Evolutionary conservation across 768 basidiomycete species (phyloP), one percentile per base, ranked within the genome.

Genomic region (Boletales sp.): DNA sequence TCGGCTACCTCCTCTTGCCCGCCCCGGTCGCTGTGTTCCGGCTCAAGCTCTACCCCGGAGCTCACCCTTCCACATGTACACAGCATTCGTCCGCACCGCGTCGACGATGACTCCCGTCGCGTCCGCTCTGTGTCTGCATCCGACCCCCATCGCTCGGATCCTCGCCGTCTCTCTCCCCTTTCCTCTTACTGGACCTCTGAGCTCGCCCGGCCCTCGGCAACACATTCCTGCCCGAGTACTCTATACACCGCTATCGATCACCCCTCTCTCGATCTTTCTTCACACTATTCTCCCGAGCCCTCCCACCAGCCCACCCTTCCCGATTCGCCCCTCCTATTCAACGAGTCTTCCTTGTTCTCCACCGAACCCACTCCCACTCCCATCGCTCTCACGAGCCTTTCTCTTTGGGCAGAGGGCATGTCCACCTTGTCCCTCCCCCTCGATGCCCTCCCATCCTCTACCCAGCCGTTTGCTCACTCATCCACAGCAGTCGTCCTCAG

Each of bases 321-420:
- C 51, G 61, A 69, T 55, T 65, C 68, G 15, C 65, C 67, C 0
- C 66, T 68, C 45, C 15, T 56, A 32, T 61, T 60, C 48, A 53
- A 58, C 30, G 51, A 62, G 1, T 67, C 67, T 39, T 57, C 64
- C 28, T 38, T 67, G 12, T 62, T 66, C 53, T 44, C 66, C 50
- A 48, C 55, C 50, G 51, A 70, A 35, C 49, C 69, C 63, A 63
- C 58, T 61, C 72, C 63, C 65, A 67, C 53, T 53, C 65, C 64
- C 25, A 50, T 59, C 47, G 74, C 70, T 36, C 50, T 75, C 40
- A 66, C 67, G 13, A 41, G 36, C 41, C 63, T 87, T 49, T 76
- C 73, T 36, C 72, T 89, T 15, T 76, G 75, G 61, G 81, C 86
- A 19, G 83, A 86, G 57, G 84, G 86, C 51, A 85, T 87, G 82